phyloP scores from a whole-genome alignment of 495 filamentous ascomycete species.

The Penicillium crystallinum region DNA sequence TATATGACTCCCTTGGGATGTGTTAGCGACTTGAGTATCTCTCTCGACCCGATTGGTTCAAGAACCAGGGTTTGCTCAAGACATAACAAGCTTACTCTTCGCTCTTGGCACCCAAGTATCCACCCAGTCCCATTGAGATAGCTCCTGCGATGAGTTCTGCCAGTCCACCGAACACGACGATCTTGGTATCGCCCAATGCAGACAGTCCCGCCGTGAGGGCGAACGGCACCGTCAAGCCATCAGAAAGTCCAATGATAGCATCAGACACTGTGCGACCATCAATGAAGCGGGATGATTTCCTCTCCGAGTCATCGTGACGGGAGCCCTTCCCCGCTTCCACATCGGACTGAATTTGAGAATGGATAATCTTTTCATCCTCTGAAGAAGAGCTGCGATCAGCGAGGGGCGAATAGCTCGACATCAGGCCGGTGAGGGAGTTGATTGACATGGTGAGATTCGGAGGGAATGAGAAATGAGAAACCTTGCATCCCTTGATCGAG shows the following conservation, averaged over 20 bases:
- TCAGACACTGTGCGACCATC: constrained; percentile 53
- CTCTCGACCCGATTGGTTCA: too few relatives aligned
- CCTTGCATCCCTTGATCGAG: constrained; percentile 4
- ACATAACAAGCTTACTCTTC: constrained; percentile 48
- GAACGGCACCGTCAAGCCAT: constrained; percentile 58
- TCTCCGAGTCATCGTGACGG: constrained; percentile 5
- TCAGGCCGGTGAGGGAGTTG: constrained; percentile 30
- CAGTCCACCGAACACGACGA: constrained; percentile 54
- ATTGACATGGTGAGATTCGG: constrained; percentile 30
- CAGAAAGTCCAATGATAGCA: constrained; percentile 56
- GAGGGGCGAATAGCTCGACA: constrained; percentile 36
- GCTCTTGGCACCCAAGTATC: constrained; percentile 63
- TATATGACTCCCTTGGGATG: constrained; percentile 45
- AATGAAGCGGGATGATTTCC: constrained; percentile 20
- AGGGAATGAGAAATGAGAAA: not conserved
- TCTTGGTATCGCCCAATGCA: constrained; percentile 47
- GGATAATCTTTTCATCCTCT: constrained; percentile 35
- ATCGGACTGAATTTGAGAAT: constrained; percentile 17
- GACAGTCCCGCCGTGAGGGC: constrained; percentile 55
- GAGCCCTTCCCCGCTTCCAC: constrained; percentile 20
- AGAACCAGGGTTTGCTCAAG: not conserved
- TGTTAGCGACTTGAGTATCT: not conserved
- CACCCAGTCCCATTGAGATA: constrained; percentile 56
- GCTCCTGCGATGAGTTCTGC: constrained; percentile 56
- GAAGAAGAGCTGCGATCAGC: constrained; percentile 25